Conservation (phyloP, 2,329 filamentous ascomycete species). For the Colletotrichum eleusines region DNA sequence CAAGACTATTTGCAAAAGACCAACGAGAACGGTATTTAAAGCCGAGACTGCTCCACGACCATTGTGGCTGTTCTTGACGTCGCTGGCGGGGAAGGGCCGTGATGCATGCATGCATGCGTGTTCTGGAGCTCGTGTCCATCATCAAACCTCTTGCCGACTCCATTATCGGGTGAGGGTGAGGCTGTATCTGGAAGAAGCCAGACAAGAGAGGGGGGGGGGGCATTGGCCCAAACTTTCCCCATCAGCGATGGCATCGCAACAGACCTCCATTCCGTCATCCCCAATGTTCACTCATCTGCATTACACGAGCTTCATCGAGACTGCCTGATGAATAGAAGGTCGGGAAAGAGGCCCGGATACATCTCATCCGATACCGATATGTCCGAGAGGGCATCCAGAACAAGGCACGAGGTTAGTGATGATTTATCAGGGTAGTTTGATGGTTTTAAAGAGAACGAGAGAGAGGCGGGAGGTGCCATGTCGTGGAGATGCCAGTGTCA, state of each 20-base stretch:
- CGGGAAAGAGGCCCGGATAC: not conserved
- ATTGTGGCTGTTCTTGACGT: not conserved
- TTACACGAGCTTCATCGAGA: conserved; percentile 21
- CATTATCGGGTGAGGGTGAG: not conserved
- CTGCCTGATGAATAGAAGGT: not conserved
- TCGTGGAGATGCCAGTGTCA: conserved; percentile 6
- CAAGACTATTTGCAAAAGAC: not conserved
- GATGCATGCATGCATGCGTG: no score
- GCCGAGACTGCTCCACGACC: conserved; percentile 11
- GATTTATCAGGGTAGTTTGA: conserved; percentile 9
- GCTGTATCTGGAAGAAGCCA: not conserved
- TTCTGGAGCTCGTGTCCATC: conserved; percentile 8
- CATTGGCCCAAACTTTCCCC: not conserved
- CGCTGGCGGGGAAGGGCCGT: not conserved
- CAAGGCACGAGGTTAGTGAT: conserved; percentile 18
- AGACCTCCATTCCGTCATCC: not conserved
- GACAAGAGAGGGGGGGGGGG: not conserved
- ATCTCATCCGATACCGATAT: not conserved
- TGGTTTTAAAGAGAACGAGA: no score
- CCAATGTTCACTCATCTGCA: not conserved
- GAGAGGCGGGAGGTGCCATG: conserved; percentile 32
- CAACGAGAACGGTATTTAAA: conserved; percentile 5
- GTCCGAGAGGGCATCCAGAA: not conserved
- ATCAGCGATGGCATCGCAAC: not conserved
- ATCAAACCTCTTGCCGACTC: not conserved